Percentiles rank a stretch among this genome's conserved stretches.
Conservation (phyloP, 208 protist species). For the Paratrypanosoma confusum region DNA sequence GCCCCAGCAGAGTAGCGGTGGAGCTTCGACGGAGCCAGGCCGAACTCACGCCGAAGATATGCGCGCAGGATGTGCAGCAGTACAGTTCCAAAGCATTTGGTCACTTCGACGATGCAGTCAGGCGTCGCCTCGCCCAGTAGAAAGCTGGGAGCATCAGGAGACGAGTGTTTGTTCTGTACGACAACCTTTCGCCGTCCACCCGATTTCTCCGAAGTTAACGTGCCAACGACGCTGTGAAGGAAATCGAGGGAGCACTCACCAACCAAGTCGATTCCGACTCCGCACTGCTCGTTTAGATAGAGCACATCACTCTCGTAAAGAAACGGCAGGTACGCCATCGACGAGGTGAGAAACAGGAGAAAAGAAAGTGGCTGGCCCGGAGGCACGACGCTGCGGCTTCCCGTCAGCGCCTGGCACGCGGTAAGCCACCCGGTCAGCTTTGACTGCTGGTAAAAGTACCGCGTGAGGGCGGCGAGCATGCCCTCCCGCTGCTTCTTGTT, state of each 20-base stretch:
- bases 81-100: conserved; percentile 40
- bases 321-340: conserved; percentile 42
- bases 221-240: conserved; percentile 11
- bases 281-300: conserved; percentile 42
- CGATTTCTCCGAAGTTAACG: no score
- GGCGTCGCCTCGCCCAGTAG: conserved; percentile 2
- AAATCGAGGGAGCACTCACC: conserved; percentile 38
- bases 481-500: conserved; percentile 40
- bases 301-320: conserved; percentile 38
- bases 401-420: conserved; percentile 5
- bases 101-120: conserved; percentile 12
- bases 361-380: conserved; percentile 27
- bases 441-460: conserved; percentile 54
- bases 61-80: conserved; percentile 24
- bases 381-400: conserved; percentile 4
- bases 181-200: no score
- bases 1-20: not conserved
- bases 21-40: conserved; percentile 19
- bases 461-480: conserved; percentile 40
- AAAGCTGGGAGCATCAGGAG: not conserved
- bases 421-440: conserved; percentile 33
- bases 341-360: conserved; percentile 40
- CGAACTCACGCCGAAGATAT: conserved; percentile 32
- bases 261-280: conserved; percentile 40
- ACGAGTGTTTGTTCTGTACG: no score